These are phyloP conservation scores for Lathyrus oleraceus DNA, from an alignment of 306 rosid genomes.

Conservation along the genomic window DNA sequence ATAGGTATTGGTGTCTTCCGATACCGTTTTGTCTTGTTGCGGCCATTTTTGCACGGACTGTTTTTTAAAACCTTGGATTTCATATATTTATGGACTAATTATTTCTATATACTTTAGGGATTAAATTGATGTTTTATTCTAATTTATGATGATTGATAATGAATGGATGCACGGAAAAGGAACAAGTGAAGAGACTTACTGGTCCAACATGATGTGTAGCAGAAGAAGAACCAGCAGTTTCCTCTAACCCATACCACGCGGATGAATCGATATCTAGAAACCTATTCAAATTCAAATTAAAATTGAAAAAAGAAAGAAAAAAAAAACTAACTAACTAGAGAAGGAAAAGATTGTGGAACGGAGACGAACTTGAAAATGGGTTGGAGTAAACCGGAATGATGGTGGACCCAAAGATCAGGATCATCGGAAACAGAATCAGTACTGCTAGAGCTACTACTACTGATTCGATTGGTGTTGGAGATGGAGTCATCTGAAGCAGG, in stretches of 20 bases:
- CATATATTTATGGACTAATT: background rate
- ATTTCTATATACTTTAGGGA: background rate
- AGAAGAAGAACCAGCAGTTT: constrained; percentile 69
- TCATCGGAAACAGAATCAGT: constrained; percentile 61
- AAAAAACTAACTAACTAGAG: background rate
- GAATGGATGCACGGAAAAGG: background rate
- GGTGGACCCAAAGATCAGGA: constrained; percentile 77
- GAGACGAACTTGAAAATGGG: constrained; percentile 63
- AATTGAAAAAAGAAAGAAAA: background rate
- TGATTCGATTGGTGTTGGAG: constrained; percentile 42
- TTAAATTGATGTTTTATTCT: background rate
- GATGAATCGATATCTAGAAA: constrained; percentile 67
- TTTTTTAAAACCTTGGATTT: no score
- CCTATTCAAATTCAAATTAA: constrained; percentile 39
- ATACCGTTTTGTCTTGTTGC: no score
- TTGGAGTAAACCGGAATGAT: constrained; percentile 58
- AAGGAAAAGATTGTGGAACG: background rate
- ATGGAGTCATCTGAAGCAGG: constrained; percentile 24
- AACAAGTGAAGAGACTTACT: constrained; percentile 45
- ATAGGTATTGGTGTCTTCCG: no score
- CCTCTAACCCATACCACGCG: constrained; percentile 87
- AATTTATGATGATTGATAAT: no score
- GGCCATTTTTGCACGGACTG: no score
- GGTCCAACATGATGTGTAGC: constrained; percentile 82
- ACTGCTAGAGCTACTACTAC: constrained; percentile 54